Conservation (phyloP, 768 basidiomycete genomes). For the Austroboletus eburneus region DNA sequence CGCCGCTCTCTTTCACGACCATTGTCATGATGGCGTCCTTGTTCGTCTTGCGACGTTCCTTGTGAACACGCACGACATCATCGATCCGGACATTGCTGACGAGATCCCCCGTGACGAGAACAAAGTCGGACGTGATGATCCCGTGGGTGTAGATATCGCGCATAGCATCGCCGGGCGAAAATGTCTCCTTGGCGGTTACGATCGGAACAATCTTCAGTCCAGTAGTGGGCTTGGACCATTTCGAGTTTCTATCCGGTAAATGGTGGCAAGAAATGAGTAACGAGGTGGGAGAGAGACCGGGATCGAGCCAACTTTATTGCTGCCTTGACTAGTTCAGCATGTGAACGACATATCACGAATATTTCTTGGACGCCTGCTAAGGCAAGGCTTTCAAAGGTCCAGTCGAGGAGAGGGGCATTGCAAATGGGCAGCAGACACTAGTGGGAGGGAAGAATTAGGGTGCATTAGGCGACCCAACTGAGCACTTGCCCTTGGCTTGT, state of each 20-base stretch:
- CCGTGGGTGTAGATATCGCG: slow-evolving; percentile 92
- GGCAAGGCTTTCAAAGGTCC: slow-evolving; percentile 94
- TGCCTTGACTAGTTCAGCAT: slow-evolving; percentile 79
- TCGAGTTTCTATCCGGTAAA: slow-evolving; percentile 55
- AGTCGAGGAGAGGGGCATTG: slow-evolving; percentile 89
- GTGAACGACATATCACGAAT: slow-evolving; percentile 91
- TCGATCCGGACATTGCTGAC: slow-evolving; percentile 92
- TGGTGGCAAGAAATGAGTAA: slow-evolving; percentile 3
- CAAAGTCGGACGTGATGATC: slow-evolving; percentile 85
- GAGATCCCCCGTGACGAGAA: slow-evolving; percentile 87
- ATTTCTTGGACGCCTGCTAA: slow-evolving; percentile 96
- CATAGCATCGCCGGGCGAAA: slow-evolving; percentile 88
- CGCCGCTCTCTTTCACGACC: slow-evolving; percentile 79
- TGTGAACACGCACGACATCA: slow-evolving; percentile 85
- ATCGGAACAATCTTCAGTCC: slow-evolving; percentile 83
- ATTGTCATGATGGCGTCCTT: slow-evolving; percentile 97
- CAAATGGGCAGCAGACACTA: slow-evolving; percentile 92
- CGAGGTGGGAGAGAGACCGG: slow-evolving; percentile 8
- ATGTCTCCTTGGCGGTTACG: slow-evolving; percentile 80
- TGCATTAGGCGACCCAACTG: slow-evolving; percentile 4
- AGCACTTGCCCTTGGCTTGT: slow-evolving; percentile 74
- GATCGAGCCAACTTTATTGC: slow-evolving; percentile 66
- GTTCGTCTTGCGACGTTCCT: slow-evolving; percentile 78
- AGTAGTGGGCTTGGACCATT: slow-evolving; percentile 78
- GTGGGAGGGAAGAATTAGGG: slow-evolving; percentile 16